A percentile compares a stretch with the other conserved stretches of the same genome.
Evolutionary conservation across 2,329 filamentous ascomycete genomes (phyloP).

Genomic region (Diaporthe citriasiana): DNA sequence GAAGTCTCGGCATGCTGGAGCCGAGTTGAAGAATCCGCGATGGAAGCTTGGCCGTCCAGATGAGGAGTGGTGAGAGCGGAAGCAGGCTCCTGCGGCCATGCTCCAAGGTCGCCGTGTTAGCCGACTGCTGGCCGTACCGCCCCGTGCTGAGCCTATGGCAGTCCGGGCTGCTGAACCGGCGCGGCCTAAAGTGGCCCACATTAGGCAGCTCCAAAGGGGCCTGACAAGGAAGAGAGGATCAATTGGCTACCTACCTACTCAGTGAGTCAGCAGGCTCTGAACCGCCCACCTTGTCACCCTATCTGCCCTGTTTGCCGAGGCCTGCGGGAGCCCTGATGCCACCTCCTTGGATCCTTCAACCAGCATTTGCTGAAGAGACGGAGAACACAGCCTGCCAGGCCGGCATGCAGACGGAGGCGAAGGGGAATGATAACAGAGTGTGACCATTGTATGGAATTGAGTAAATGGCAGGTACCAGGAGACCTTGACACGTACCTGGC

Average conservation of each 20-base stretch:
- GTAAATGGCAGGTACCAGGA: too few species aligned
- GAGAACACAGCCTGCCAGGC: background rate
- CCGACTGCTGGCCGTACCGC: background rate
- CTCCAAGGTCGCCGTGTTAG: background rate
- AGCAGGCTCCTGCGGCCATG: background rate
- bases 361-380: background rate
- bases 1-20: background rate
- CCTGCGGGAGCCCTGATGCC: background rate
- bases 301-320: background rate
- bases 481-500: too few species aligned
- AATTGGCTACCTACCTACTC: background rate
- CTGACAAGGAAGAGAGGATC: background rate
- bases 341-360: conserved; percentile 1
- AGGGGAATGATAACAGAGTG: background rate
- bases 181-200: background rate
- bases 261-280: conserved; percentile 14
- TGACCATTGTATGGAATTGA: background rate
- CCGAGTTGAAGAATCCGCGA: conserved; percentile 11
- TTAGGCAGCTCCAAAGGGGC: conserved; percentile 1
- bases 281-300: background rate
- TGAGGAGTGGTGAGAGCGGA: background rate
- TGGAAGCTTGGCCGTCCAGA: conserved; percentile 23
- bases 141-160: background rate
- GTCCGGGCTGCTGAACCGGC: background rate
- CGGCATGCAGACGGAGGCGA: background rate